phyloP scores from a whole-genome alignment of 306 rosid species.

The Cercis canadensis region DNA sequence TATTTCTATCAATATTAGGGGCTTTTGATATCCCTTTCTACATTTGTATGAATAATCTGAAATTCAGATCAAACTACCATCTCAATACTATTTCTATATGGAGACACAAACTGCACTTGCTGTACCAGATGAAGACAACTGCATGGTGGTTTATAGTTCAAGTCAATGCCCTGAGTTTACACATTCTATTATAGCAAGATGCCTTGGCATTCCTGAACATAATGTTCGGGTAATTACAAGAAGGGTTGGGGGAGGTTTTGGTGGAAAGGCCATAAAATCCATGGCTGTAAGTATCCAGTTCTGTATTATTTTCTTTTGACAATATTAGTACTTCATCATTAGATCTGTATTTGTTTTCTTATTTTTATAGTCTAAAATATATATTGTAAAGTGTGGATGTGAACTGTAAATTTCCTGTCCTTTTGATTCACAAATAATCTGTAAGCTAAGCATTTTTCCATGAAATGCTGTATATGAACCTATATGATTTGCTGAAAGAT shows the following conservation, averaged over 20 bases:
- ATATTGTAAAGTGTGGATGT: no score
- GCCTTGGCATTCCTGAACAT: slow-evolving; percentile 80
- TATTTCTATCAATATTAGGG: not conserved
- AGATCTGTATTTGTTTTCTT: no score
- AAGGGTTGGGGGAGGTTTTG: slow-evolving; percentile 97
- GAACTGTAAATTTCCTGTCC: no score
- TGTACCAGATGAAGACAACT: slow-evolving; percentile 92
- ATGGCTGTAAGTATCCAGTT: slow-evolving; percentile 66
- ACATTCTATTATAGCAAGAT: slow-evolving; percentile 66
- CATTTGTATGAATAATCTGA: slow-evolving; percentile 19
- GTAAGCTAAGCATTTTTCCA: no score
- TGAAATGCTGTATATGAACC: no score
- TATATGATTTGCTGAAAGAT: no score
- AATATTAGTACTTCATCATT: no score
- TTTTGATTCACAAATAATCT: no score
- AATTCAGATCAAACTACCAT: slow-evolving; percentile 86
- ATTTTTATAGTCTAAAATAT: no score
- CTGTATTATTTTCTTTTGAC: not conserved
- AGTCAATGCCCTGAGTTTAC: slow-evolving; percentile 64
- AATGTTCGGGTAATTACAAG: slow-evolving; percentile 89
- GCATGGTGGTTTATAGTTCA: slow-evolving; percentile 84
- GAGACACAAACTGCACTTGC: slow-evolving; percentile 98
- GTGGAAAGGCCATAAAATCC: slow-evolving; percentile 77
- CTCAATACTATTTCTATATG: slow-evolving; percentile 96
- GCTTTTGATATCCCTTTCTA: not conserved